Base-by-base conservation (phyloP, 106 monocot species). In the Platanthera zijinensis region DNA sequence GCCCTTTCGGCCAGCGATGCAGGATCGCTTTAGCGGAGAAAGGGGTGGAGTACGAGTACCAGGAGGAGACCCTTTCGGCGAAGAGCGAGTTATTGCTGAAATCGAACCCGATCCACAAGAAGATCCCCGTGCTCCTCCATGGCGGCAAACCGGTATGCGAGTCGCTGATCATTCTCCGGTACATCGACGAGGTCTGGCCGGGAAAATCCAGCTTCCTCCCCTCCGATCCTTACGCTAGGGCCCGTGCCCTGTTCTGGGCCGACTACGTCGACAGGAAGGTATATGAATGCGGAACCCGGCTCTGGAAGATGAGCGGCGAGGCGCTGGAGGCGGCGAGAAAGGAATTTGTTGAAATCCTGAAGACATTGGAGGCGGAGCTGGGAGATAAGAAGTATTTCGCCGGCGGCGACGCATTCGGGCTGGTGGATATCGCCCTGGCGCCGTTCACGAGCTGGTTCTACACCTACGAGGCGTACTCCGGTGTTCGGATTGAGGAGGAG, bases 61-160 rank as follows among this genome's bases (percentile, higher is more conserved):
- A 50, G 19, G 86, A 90, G 79, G 77, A 90, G 78, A 64, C 84
- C 28, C 57, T 86, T 6, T 14, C 0, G 4, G 46, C 75, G 8
- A 84, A 79, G 82, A 86, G 84, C 80, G 28, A 28, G 15, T 57
- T 86, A 1, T 78, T 90, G n/a, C 78, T 80, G 10, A 32, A 64
- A 5, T 74, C 77, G 21, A 90, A 90, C 74, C 89, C 89, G 5
- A 51, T 82, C 52, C 54, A 89, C 77, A 82, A 76, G 78, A 80
- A 80, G 68, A 71, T 86, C 57, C 85, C 83, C n/a, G 81, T 86
- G 11, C 82, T 89, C 52, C 71, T 89, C 82, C 89, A 84, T 56
- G 51, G 73, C 57, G 85, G 87, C 51, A 73, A 74, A 32, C 80
- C 87, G 19, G 45, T 90, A 13, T 81, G 82, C 61, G 84, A 82